These are phyloP conservation scores for Cercospora berteroae DNA, from an alignment of 2,329 filamentous ascomycete genomes.

Conservation along the genomic window DNA sequence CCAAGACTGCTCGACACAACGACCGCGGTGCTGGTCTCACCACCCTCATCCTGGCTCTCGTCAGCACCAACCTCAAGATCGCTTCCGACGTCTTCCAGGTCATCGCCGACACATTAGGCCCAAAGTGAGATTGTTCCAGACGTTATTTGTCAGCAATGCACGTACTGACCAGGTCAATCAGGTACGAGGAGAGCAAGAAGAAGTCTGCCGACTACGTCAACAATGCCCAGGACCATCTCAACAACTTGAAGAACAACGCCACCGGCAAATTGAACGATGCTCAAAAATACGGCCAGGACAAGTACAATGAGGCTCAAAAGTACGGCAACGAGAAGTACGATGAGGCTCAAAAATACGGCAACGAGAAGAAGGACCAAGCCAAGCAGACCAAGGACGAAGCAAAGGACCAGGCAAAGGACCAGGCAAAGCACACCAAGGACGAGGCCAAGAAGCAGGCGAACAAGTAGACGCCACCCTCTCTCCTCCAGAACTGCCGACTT, in stretches of 20 bases:
- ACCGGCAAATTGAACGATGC: slow-evolving; percentile 31
- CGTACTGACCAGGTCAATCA: slow-evolving; percentile 17
- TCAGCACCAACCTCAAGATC: slow-evolving; percentile 38
- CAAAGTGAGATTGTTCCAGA: not conserved
- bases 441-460: slow-evolving; percentile 32
- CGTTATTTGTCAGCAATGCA: too few species aligned
- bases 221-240: slow-evolving; percentile 30
- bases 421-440: slow-evolving; percentile 32
- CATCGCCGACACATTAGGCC: slow-evolving; percentile 10
- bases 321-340: slow-evolving; percentile 29
- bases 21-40: slow-evolving; percentile 32
- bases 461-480: slow-evolving; percentile 21
- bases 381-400: slow-evolving; percentile 31
- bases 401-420: slow-evolving; percentile 30
- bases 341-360: slow-evolving; percentile 32
- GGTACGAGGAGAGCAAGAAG: slow-evolving; percentile 39
- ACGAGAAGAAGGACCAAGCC: slow-evolving; percentile 30
- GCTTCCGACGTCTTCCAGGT: slow-evolving; percentile 35
- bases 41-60: slow-evolving; percentile 35
- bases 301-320: slow-evolving; percentile 32
- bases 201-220: slow-evolving; percentile 34
- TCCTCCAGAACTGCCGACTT: not conserved
- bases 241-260: slow-evolving; percentile 30
- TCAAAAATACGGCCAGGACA: slow-evolving; percentile 33
- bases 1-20: slow-evolving; percentile 38